Conservation (phyloP, 257 asterid genomes). For the Coffea eugenioides region DNA sequence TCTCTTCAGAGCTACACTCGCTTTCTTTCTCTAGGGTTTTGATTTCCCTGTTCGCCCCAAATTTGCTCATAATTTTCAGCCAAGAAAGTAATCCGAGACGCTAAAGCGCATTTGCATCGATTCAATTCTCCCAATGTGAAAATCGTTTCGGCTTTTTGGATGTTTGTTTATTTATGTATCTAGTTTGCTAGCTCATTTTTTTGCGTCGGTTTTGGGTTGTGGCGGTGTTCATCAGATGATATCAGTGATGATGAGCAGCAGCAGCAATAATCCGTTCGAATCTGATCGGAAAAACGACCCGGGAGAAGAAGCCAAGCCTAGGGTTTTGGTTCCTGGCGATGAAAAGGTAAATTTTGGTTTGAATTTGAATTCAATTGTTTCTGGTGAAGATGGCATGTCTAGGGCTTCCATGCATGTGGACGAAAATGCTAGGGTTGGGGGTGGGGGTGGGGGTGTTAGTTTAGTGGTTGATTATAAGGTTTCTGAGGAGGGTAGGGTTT, state of each 20-base stretch:
- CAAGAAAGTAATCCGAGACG: neutral
- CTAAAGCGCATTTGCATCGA: neutral
- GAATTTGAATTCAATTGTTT: constrained; percentile 15
- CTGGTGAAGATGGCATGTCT: constrained; percentile 5
- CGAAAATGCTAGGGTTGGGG: constrained; percentile 14
- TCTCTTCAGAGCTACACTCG: constrained; percentile 1
- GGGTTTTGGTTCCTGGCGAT: constrained; percentile 22
- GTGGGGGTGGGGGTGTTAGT: constrained; percentile 18
- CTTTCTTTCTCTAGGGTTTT: constrained; percentile 29
- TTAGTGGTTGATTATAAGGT: constrained; percentile 15
- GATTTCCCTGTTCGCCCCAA: constrained; percentile 1
- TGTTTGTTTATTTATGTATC: neutral
- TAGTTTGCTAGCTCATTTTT: neutral
- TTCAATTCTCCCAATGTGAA: neutral
- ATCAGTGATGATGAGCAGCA: constrained; percentile 32
- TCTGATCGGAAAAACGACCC: constrained; percentile 17
- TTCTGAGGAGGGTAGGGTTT: constrained; percentile 27
- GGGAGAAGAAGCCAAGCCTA: constrained; percentile 12
- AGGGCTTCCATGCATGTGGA: constrained; percentile 24
- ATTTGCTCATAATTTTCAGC: constrained; percentile 1
- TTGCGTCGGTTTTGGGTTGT: neutral
- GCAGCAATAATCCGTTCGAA: constrained; percentile 25
- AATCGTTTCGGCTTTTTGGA: neutral
- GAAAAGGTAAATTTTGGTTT: constrained; percentile 12
- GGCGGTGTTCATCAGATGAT: constrained; percentile 22